phyloP scores from a whole-genome alignment of 805 yeast species.

The Cyberlindnera mycetangii region DNA sequence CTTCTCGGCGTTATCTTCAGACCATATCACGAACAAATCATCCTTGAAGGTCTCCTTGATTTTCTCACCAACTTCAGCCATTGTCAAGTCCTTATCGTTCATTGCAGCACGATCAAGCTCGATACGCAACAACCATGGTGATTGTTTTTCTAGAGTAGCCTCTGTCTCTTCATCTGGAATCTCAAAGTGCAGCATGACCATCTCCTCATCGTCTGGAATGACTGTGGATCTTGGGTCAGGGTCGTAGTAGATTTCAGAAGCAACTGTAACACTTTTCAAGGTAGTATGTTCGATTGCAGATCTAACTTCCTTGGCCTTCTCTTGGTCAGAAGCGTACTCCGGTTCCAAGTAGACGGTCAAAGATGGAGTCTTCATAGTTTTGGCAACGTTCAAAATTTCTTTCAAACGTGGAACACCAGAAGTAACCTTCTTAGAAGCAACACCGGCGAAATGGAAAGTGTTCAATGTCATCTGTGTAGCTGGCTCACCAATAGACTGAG shows the following conservation, averaged over 20 bases:
- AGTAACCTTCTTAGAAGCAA: conserved; percentile 92
- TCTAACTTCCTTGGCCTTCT: conserved; percentile 90
- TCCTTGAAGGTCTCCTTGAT: conserved; percentile 91
- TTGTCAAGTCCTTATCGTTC: conserved; percentile 95
- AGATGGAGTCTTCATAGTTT: conserved; percentile 99
- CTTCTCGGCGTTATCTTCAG: conserved; percentile 97
- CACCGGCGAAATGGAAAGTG: conserved; percentile 98
- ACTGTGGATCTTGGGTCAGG: conserved; percentile 98
- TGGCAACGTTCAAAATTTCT: conserved; percentile 97
- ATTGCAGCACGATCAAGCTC: conserved; percentile 98
- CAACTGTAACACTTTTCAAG: conserved; percentile 90
- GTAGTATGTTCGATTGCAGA: conserved; percentile 97
- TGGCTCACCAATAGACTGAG: conserved; percentile 97
- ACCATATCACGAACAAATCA: conserved; percentile 96
- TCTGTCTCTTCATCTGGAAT: conserved; percentile 98
- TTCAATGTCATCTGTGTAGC: conserved; percentile 98
- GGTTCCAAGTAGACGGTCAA: conserved; percentile 87
- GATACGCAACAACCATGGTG: conserved; percentile 96
- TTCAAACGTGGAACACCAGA: conserved; percentile 97
- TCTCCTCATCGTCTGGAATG: conserved; percentile 93
- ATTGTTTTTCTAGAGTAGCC: conserved; percentile 88
- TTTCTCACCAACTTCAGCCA: conserved; percentile 97
- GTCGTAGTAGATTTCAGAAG: conserved; percentile 95
- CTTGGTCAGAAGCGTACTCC: conserved; percentile 82
- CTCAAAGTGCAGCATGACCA: conserved; percentile 95